Conservation (phyloP, 139 green algal genomes). For the Coelastrella sp. region DNA sequence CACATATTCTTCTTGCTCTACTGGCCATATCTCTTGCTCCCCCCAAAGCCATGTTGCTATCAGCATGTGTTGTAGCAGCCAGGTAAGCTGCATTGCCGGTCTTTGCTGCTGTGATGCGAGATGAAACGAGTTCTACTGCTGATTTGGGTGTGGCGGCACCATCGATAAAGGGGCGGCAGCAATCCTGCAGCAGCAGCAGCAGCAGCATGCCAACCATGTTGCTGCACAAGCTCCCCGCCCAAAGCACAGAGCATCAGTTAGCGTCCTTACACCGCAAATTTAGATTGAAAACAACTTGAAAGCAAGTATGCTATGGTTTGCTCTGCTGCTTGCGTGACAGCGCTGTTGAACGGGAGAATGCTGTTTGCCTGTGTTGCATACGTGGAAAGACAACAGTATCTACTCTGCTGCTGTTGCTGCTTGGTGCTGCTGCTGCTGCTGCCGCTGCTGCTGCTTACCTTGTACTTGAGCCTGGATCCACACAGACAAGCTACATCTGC, state of each 20-base stretch:
- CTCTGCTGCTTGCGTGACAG: no score
- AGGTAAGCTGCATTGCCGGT: constrained; percentile 1
- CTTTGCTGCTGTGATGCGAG: constrained; percentile 31
- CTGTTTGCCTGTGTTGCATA: no score
- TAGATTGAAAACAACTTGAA: no score
- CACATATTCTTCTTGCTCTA: not conserved
- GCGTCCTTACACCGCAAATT: no score
- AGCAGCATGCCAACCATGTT: not conserved
- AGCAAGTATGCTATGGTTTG: no score
- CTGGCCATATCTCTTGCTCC: not conserved
- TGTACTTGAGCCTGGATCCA: not conserved
- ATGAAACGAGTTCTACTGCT: constrained; percentile 5
- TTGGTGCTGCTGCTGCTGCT: not conserved
- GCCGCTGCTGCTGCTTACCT: not conserved
- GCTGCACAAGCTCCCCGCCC: no score
- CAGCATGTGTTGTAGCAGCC: not conserved
- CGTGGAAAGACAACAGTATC: no score
- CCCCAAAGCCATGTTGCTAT: not conserved
- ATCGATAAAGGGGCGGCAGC: constrained; percentile 26
- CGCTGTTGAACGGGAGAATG: no score
- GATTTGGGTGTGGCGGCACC: not conserved
- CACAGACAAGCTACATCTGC: not conserved
- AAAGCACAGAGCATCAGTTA: no score
- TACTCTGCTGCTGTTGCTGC: no score
- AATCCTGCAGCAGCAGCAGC: constrained; percentile 28